phyloP scores from a whole-genome alignment of 2,329 filamentous ascomycete species.

The Claviceps fusiformis region DNA sequence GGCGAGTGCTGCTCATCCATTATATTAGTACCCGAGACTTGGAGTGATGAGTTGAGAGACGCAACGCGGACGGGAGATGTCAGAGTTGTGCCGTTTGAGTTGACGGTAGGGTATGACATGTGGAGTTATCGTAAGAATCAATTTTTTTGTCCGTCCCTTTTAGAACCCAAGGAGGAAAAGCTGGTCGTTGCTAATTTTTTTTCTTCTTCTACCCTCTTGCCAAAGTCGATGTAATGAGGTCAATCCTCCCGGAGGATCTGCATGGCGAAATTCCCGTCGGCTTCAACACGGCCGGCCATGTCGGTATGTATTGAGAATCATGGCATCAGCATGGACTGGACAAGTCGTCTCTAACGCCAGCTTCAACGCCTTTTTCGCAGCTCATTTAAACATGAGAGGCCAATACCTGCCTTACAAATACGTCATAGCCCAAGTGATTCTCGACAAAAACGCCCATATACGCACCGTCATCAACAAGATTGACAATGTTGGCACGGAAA shows the following conservation, averaged over 20 bases:
- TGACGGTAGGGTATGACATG: constrained; percentile 69
- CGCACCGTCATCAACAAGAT: constrained; percentile 93
- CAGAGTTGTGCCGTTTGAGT: constrained; percentile 58
- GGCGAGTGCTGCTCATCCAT: not conserved
- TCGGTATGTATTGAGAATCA: constrained; percentile 40
- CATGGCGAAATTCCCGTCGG: constrained; percentile 72
- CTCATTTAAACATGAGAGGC: constrained; percentile 80
- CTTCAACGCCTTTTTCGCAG: constrained; percentile 25
- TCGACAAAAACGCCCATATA: constrained; percentile 77
- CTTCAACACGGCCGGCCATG: constrained; percentile 80
- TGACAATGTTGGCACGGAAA: constrained; percentile 73
- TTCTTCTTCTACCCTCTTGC: not conserved
- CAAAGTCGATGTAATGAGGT: constrained; percentile 65
- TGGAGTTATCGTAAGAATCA: constrained; percentile 63
- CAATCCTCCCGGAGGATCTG: constrained; percentile 67
- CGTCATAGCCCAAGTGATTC: constrained; percentile 69
- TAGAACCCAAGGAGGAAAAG: not conserved
- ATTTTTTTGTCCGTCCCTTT: not conserved
- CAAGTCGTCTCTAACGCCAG: too few species aligned
- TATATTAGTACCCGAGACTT: constrained; percentile 45
- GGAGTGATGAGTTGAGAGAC: constrained; percentile 56
- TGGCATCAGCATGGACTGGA: not conserved
- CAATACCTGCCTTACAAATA: constrained; percentile 75
- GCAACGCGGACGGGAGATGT: constrained; percentile 57
- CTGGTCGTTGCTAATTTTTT: not conserved